Evolutionary conservation across 2,329 filamentous ascomycete species (phyloP).

Genomic region (Knoxdaviesia capensis): DNA sequence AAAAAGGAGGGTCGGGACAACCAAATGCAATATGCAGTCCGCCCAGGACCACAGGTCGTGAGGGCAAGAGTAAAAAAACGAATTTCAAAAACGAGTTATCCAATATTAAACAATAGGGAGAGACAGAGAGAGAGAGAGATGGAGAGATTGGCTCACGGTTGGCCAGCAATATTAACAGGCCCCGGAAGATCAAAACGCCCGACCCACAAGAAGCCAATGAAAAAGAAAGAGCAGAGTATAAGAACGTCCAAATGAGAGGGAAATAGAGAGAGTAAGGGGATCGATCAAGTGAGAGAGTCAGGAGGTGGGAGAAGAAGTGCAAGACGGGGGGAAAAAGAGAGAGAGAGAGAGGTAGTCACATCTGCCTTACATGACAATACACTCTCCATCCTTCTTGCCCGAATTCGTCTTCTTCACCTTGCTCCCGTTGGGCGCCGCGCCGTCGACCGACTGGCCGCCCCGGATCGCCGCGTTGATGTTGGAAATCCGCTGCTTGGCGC

Average conservation of each 20-base stretch:
- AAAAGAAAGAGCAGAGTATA: no score
- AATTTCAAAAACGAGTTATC: neutral
- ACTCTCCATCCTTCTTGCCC: constrained; percentile 15
- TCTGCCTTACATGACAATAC: constrained; percentile 32
- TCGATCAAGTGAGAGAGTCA: neutral
- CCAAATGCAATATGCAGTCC: neutral
- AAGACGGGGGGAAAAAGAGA: neutral
- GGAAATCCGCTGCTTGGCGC: constrained; percentile 68
- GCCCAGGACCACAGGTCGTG: neutral
- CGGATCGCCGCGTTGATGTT: constrained; percentile 71
- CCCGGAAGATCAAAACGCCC: no score
- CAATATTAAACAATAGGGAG: neutral
- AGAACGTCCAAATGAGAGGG: neutral
- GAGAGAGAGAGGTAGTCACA: neutral
- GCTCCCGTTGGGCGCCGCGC: constrained; percentile 23
- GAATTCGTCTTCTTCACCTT: constrained; percentile 30
- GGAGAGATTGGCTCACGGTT: neutral
- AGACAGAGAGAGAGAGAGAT: neutral
- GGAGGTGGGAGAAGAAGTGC: neutral
- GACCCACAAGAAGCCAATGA: no score
- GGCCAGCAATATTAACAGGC: neutral
- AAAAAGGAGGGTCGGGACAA: neutral
- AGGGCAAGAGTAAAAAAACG: neutral
- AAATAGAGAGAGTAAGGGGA: neutral
- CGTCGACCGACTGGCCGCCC: constrained; percentile 33